Percentiles rank a stretch among this genome's conserved stretches.
phyloP scores from a whole-genome alignment of 306 rosid genomes.

The Heteromeles arbutifolia region DNA sequence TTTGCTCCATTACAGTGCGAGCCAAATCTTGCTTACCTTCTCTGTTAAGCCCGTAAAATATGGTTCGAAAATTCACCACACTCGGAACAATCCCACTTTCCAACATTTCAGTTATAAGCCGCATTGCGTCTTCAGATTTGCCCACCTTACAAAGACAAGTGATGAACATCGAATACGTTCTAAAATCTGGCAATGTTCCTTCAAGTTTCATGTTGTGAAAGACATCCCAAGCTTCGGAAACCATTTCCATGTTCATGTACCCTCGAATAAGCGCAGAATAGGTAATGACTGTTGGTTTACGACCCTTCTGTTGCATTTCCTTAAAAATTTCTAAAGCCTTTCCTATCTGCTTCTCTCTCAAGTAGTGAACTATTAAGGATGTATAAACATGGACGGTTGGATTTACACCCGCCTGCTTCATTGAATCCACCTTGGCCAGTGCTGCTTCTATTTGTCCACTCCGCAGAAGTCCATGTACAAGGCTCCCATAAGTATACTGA shows the following conservation, averaged over 20 bases:
- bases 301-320: conserved; percentile 59
- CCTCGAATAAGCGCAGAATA: conserved; percentile 67
- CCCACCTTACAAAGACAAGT: conserved; percentile 57
- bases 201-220: conserved; percentile 54
- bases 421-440: conserved; percentile 48
- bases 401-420: conserved; percentile 53
- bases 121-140: conserved; percentile 75
- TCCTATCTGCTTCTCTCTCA: conserved; percentile 49
- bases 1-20: conserved; percentile 47
- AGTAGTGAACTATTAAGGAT: conserved; percentile 61
- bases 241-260: conserved; percentile 56
- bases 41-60: conserved; percentile 65
- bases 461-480: conserved; percentile 65
- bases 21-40: conserved; percentile 80
- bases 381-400: conserved; percentile 78
- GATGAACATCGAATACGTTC: conserved; percentile 68
- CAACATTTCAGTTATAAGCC: conserved; percentile 57
- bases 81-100: conserved; percentile 71
- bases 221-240: conserved; percentile 61
- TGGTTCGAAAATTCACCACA: conserved; percentile 60
- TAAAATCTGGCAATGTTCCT: conserved; percentile 82
- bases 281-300: conserved; percentile 64
- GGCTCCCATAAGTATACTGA: conserved; percentile 66
- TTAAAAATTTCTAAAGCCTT: conserved; percentile 46
- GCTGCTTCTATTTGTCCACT: conserved; percentile 61